phyloP scores from a whole-genome alignment of 2,329 filamentous ascomycete genomes.

The Knoxdaviesia proteae region DNA sequence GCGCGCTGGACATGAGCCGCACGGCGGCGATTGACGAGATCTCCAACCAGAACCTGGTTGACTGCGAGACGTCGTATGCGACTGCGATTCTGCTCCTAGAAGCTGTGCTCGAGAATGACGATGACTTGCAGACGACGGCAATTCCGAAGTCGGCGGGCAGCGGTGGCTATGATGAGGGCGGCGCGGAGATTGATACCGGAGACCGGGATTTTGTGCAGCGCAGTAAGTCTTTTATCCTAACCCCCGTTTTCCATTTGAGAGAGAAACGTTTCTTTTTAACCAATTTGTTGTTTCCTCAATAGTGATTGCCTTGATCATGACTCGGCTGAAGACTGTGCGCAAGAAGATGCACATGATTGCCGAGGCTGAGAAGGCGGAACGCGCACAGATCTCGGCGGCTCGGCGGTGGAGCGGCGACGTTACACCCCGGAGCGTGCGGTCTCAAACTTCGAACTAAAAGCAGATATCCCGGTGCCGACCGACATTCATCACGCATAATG shows the following conservation, averaged over 20 bases:
- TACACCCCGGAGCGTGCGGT: slow-evolving; percentile 31
- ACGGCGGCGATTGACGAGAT: slow-evolving; percentile 90
- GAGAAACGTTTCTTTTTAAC: neutral
- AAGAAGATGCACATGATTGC: slow-evolving; percentile 42
- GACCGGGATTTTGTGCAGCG: neutral
- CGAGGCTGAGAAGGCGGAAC: slow-evolving; percentile 30
- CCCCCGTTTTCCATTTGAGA: no score
- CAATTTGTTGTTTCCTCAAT: slow-evolving; percentile 7
- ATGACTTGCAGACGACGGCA: slow-evolving; percentile 18
- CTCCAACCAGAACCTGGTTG: slow-evolving; percentile 66
- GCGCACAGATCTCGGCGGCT: slow-evolving; percentile 18
- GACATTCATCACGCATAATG: no score
- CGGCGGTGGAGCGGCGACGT: slow-evolving; percentile 34
- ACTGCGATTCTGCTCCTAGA: slow-evolving; percentile 91
- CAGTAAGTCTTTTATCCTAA: no score
- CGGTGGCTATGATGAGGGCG: slow-evolving; percentile 12
- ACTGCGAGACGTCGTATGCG: slow-evolving; percentile 81
- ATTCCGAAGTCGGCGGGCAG: slow-evolving; percentile 5
- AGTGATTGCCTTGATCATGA: slow-evolving; percentile 44
- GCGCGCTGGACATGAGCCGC: slow-evolving; percentile 89
- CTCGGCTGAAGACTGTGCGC: slow-evolving; percentile 31
- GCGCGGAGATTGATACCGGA: slow-evolving; percentile 8
- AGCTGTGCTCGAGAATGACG: slow-evolving; percentile 75
- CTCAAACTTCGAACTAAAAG: slow-evolving; percentile 18
- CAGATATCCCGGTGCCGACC: no score